Evolutionary conservation across 2,329 filamentous ascomycete species (phyloP).

Genomic region (Colletotrichum musicola): DNA sequence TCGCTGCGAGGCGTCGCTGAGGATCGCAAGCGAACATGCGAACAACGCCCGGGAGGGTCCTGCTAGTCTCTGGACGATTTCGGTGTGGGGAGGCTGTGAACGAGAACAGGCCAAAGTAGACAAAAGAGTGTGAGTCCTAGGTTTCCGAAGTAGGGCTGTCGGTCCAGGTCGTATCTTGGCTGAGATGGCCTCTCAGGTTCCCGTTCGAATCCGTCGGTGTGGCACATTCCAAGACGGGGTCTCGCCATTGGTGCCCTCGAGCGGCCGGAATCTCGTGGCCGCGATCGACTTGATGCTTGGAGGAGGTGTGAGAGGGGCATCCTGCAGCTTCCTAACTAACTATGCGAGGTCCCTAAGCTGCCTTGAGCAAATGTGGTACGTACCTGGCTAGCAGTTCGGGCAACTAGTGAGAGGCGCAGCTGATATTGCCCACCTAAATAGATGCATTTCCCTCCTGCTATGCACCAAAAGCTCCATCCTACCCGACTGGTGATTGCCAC

Average conservation of each 20-base stretch:
- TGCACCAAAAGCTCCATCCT: neutral
- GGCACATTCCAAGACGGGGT: slow-evolving; percentile 27
- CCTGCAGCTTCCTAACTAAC: too few relatives aligned
- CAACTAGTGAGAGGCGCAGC: slow-evolving; percentile 29
- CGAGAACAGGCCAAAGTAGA: neutral
- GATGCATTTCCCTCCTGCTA: neutral
- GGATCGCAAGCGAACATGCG: slow-evolving; percentile 8
- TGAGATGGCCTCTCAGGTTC: neutral
- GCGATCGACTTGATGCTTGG: neutral
- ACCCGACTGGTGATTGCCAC: slow-evolving; percentile 4
- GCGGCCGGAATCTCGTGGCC: slow-evolving; percentile 19
- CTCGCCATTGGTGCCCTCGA: slow-evolving; percentile 27
- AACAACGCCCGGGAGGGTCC: slow-evolving; percentile 11
- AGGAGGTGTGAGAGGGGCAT: neutral
- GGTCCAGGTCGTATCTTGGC: slow-evolving; percentile 1
- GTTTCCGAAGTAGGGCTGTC: slow-evolving; percentile 13
- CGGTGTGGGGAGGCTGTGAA: slow-evolving; percentile 16
- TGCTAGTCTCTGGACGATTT: slow-evolving; percentile 20
- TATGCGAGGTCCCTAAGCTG: neutral
- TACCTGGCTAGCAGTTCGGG: neutral
- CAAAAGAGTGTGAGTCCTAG: slow-evolving; percentile 2
- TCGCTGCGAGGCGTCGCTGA: slow-evolving; percentile 6
- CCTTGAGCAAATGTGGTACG: neutral
- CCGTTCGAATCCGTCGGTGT: slow-evolving; percentile 19
- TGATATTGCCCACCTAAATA: slow-evolving; percentile 1